Evolutionary conservation across 2,329 filamentous ascomycete genomes (phyloP).

Genomic region (Diaporthe sp.): DNA sequence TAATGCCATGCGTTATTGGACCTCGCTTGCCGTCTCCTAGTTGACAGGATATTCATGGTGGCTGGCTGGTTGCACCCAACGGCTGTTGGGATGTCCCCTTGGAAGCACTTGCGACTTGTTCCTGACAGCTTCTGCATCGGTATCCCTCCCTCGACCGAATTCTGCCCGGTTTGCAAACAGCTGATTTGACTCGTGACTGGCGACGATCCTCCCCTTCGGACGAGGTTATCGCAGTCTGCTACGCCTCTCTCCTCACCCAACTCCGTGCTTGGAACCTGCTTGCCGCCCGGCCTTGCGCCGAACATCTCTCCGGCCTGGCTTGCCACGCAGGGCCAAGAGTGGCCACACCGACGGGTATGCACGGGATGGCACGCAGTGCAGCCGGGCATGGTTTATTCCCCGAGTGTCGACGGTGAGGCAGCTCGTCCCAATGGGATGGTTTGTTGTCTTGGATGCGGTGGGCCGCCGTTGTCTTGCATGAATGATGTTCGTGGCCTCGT

Average conservation of each 20-base stretch:
- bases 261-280: constrained; percentile 4
- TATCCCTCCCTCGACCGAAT: constrained; percentile 6
- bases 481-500: constrained; percentile 17
- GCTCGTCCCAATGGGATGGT: not conserved
- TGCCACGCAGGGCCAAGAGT: constrained; percentile 19
- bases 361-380: not conserved
- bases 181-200: constrained; percentile 4
- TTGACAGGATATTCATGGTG: constrained; percentile 1
- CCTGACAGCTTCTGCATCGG: constrained; percentile 16
- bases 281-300: not conserved
- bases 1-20: constrained; percentile 1
- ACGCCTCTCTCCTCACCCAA: not conserved
- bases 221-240: constrained; percentile 11
- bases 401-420: not conserved
- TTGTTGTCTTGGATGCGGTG: not conserved
- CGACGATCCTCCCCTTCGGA: not conserved
- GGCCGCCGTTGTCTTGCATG: constrained; percentile 7
- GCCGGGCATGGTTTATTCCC: not conserved
- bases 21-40: not conserved
- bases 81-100: not conserved
- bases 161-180: constrained; percentile 7
- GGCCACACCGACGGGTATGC: constrained; percentile 15
- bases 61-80: constrained; percentile 16
- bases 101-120: not conserved
- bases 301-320: constrained; percentile 5